Conservation (phyloP, 305 asterid genomes). For the Fraxinus baroniana region DNA sequence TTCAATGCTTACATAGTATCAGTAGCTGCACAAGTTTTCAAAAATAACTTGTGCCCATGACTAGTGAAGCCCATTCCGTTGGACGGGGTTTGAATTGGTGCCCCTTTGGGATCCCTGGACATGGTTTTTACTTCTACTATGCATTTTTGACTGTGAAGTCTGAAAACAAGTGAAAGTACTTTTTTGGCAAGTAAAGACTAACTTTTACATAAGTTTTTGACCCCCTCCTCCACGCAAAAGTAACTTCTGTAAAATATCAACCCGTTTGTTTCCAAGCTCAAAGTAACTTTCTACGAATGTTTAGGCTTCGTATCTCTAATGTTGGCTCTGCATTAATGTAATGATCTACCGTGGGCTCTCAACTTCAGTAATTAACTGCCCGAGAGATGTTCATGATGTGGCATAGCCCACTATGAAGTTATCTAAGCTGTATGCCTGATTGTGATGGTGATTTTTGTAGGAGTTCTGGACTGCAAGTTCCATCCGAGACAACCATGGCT, state of each 20-base stretch:
- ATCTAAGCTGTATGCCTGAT: neutral
- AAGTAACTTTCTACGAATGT: neutral
- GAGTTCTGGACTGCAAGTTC: constrained; percentile 89
- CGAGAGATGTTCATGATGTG: neutral
- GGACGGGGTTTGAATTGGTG: neutral
- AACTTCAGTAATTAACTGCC: neutral
- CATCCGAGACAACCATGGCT: constrained; percentile 98
- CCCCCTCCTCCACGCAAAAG: neutral
- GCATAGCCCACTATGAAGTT: neutral
- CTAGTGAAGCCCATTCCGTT: neutral
- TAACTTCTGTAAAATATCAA: neutral
- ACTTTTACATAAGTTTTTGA: neutral
- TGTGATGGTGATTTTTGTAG: constrained; percentile 39
- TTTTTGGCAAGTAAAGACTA: neutral
- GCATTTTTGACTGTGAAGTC: neutral
- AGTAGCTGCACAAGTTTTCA: neutral
- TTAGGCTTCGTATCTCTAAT: neutral
- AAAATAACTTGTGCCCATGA: neutral
- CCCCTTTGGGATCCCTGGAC: neutral
- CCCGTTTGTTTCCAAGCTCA: neutral
- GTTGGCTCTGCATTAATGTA: neutral
- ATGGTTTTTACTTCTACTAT: neutral
- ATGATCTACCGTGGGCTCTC: neutral
- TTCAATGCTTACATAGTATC: neutral
- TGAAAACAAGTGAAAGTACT: neutral